These are phyloP conservation scores for Rhizomucor miehei DNA, from an alignment of 371 early-diverging fungal genomes.

Conservation along the genomic window DNA sequence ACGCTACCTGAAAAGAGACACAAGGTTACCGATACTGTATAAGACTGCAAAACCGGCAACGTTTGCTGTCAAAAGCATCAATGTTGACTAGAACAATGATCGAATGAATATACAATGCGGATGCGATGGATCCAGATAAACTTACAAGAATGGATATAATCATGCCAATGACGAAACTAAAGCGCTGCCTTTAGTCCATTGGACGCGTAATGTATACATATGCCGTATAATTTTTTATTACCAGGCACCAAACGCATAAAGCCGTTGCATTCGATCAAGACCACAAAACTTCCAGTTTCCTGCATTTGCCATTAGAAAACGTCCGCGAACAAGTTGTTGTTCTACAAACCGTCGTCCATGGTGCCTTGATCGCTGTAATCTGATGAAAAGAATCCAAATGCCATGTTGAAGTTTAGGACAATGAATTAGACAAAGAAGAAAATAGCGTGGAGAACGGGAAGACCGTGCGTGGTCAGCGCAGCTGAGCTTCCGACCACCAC, in stretches of 20 bases:
- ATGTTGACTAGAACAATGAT: constrained; percentile 53
- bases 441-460: too few relatives aligned
- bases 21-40: constrained; percentile 87
- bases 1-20: constrained; percentile 74
- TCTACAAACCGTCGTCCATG: constrained; percentile 40
- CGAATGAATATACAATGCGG: too few relatives aligned
- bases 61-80: constrained; percentile 57
- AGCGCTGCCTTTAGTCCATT: not conserved
- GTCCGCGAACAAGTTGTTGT: too few relatives aligned
- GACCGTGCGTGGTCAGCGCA: too few relatives aligned
- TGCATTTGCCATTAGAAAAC: constrained; percentile 6
- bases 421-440: too few relatives aligned
- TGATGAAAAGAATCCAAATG: constrained; percentile 47
- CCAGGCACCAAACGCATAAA: constrained; percentile 88
- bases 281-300: constrained; percentile 52
- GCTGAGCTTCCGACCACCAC: too few relatives aligned
- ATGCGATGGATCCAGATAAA: too few relatives aligned
- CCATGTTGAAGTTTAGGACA: constrained; percentile 15
- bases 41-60: constrained; percentile 80
- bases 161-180: constrained; percentile 72
- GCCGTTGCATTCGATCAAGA: constrained; percentile 78
- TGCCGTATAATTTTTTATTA: constrained; percentile 16
- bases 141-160: constrained; percentile 72
- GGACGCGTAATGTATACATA: not conserved
- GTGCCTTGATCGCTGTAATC: constrained; percentile 41